A percentile compares a stretch with the other conserved stretches of the same genome.
These are phyloP conservation scores for Penicillium hordei DNA, from an alignment of 2,329 filamentous ascomycete species.

Conservation along the genomic window DNA sequence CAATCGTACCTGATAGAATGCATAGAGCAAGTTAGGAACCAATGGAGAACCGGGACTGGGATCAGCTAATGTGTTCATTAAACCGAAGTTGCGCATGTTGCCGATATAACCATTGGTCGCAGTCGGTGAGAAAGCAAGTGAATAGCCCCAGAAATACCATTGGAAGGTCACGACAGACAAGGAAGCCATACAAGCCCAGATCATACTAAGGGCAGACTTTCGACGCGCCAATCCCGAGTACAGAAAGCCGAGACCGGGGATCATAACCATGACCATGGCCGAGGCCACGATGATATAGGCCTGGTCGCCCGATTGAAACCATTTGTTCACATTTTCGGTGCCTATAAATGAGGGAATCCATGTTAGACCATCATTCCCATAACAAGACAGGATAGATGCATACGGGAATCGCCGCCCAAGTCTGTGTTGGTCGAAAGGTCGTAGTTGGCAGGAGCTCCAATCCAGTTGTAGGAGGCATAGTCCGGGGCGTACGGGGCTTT, in stretches of 20 bases:
- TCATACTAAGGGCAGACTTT: constrained; percentile 95
- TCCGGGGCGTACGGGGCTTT: constrained; percentile 38
- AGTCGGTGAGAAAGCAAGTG: constrained; percentile 80
- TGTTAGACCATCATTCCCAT: constrained; percentile 6
- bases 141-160: constrained; percentile 99
- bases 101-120: constrained; percentile 90
- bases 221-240: constrained; percentile 96
- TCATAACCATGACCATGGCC: constrained; percentile 94
- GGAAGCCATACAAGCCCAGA: constrained; percentile 96
- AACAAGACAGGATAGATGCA: constrained; percentile 38
- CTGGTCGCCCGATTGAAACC: constrained; percentile 88
- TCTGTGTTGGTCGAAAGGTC: constrained; percentile 52
- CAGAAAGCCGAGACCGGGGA: constrained; percentile 93
- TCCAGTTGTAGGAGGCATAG: constrained; percentile 53
- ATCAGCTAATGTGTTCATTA: constrained; percentile 76
- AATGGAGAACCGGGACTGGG: constrained; percentile 88
- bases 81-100: constrained; percentile 81
- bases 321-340: constrained; percentile 88
- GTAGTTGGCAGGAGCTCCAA: constrained; percentile 47
- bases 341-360: constrained; percentile 56
- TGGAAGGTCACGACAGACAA: constrained; percentile 91
- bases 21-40: constrained; percentile 85
- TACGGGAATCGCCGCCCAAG: constrained; percentile 76
- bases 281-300: constrained; percentile 88
- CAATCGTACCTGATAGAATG: constrained; percentile 77